A percentile compares a stretch with the other conserved stretches of the same genome.
These are phyloP conservation scores for Tolypocladium tropicale DNA, from an alignment of 2,329 filamentous ascomycete genomes.

Conservation along the genomic window DNA sequence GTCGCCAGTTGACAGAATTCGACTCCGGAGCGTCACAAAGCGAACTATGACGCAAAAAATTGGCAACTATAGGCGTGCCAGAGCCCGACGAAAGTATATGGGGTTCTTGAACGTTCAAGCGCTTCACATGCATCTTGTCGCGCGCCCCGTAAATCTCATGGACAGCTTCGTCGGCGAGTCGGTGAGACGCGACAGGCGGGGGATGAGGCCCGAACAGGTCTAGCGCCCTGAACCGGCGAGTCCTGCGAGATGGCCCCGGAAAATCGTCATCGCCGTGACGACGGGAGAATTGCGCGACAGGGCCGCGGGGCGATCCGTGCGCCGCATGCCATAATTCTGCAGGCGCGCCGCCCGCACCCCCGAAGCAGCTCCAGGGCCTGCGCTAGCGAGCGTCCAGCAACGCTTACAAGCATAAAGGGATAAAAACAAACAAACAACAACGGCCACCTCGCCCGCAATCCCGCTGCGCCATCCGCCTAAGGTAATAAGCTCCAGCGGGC, in stretches of 20 bases:
- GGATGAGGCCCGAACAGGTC: background rate
- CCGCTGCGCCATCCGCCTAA: background rate
- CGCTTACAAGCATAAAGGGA: conserved; percentile 5
- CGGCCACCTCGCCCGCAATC: background rate
- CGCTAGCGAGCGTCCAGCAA: conserved; percentile 6
- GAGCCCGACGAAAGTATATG: no score
- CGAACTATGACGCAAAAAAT: background rate
- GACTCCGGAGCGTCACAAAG: background rate
- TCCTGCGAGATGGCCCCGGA: conserved; percentile 5
- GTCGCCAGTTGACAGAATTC: background rate
- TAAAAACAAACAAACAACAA: conserved; percentile 26
- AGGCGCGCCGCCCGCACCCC: background rate
- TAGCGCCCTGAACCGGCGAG: conserved; percentile 1
- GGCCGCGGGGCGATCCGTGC: conserved; percentile 12
- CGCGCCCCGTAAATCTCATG: background rate
- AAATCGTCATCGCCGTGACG: conserved; percentile 24
- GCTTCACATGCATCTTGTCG: background rate
- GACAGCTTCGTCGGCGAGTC: background rate
- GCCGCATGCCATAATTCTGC: conserved; percentile 7
- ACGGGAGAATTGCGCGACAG: conserved; percentile 11
- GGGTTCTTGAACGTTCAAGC: background rate
- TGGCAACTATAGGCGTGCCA: background rate
- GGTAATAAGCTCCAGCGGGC: conserved; percentile 1
- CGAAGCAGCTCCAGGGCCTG: background rate
- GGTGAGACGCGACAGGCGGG: conserved; percentile 9